Conservation (phyloP, 306 rosid genomes). For the Abrus precatorius region DNA sequence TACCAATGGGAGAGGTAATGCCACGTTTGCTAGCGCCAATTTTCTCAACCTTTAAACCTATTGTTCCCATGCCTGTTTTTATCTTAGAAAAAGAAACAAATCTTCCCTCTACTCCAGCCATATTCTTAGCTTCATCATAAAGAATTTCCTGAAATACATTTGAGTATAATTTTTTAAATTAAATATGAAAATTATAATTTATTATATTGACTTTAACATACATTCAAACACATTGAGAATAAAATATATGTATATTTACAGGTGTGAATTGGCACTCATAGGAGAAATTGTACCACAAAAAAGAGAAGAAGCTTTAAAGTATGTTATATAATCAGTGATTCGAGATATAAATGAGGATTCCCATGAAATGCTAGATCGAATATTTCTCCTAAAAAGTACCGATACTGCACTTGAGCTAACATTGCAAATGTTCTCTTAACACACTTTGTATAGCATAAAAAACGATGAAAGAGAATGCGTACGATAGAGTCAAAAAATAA, state of each 20-base stretch:
- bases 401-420: neutral
- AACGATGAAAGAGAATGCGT: too few relatives aligned
- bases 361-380: neutral
- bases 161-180: too few relatives aligned
- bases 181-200: too few relatives aligned
- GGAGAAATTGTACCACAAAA: neutral
- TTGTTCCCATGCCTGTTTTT: neutral
- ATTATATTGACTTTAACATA: too few relatives aligned
- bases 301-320: neutral
- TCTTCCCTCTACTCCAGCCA: neutral
- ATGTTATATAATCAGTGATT: neutral
- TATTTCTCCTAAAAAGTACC: neutral
- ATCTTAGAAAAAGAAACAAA: neutral
- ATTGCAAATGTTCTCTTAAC: neutral
- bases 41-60: neutral
- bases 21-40: constrained; percentile 53
- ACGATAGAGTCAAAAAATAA: neutral
- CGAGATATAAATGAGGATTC: neutral
- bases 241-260: neutral
- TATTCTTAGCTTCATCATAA: neutral
- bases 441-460: neutral
- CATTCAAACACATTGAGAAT: too few relatives aligned
- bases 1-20: constrained; percentile 48
- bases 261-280: neutral
- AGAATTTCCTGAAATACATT: neutral